These are phyloP conservation scores for Gremmenia infestans DNA, from an alignment of 2,329 filamentous ascomycete genomes.

Conservation along the genomic window DNA sequence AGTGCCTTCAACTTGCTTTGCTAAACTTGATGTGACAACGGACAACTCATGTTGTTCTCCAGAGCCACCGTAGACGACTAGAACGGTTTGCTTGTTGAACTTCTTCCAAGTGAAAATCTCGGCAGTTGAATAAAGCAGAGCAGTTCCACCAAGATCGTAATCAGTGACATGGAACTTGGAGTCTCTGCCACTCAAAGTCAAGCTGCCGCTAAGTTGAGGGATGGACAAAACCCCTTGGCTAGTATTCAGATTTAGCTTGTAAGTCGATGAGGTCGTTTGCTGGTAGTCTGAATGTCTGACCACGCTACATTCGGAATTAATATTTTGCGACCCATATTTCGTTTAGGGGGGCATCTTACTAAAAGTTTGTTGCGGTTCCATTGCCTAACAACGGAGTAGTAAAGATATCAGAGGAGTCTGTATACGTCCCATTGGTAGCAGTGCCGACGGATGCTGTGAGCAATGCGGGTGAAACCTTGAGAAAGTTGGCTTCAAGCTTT, in stretches of 20 bases:
- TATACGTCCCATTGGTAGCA: conserved; percentile 40
- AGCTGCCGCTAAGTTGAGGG: conserved; percentile 51
- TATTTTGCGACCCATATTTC: background rate
- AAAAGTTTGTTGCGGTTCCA: conserved; percentile 53
- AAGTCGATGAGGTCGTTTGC: conserved; percentile 50
- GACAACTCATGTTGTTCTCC: conserved; percentile 60
- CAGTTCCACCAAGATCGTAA: conserved; percentile 56
- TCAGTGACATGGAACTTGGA: conserved; percentile 65
- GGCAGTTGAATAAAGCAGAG: conserved; percentile 62
- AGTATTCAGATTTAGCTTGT: conserved; percentile 59
- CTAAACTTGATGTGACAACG: conserved; percentile 34
- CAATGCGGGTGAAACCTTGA: conserved; percentile 67
- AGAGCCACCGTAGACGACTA: conserved; percentile 60
- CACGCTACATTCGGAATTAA: conserved; percentile 31
- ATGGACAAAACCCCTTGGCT: conserved; percentile 52
- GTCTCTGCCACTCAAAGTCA: conserved; percentile 58
- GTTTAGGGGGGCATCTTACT: conserved; percentile 29
- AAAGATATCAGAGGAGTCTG: conserved; percentile 44
- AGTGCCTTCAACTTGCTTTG: conserved; percentile 28
- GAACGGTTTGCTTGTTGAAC: conserved; percentile 51
- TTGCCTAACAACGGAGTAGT: conserved; percentile 58
- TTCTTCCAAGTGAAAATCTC: conserved; percentile 68
- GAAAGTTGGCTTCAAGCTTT: conserved; percentile 71
- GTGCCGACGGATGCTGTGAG: conserved; percentile 53
- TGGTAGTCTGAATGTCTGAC: conserved; percentile 62